Base-by-base conservation (phyloP, 345 rosid species). In the Eucalyptus decipiens region DNA sequence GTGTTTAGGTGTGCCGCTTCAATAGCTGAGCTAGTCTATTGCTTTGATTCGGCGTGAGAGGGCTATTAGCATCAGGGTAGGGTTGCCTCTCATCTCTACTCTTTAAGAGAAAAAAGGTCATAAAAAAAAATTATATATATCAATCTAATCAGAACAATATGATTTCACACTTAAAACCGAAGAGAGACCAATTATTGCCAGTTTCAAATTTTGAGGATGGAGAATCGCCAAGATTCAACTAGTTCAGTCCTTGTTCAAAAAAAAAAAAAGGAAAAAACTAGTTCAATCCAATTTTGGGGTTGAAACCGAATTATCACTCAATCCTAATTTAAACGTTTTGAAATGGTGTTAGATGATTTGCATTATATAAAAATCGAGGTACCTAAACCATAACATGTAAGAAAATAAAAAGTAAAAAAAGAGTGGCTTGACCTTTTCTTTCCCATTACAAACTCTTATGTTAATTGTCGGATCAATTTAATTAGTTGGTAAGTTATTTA, bases 401-500 rank as follows among this genome's bases (percentile, higher is more conserved):
- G 28, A 37, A 76, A 76, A 76, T 72, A 37, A 72, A 37, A 34
- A 19, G 45, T 34, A 0, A 3, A 45, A 49, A 47, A 85, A 47
- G 37, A 3, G 54, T 14, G 23, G 23, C 21, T 50, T 14, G 23
- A 85, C 87, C 37, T 47, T 85, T 2, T 28, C 34, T 37, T 4
- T 76, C 3, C 15, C 8, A 76, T 6, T 19, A 10, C 0, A 3
- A 17, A 11, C 28, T 37, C 15, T 10, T 37, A 37, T 3, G 8
- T 37, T 17, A 37, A 34, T 5, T 11, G 21, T 5, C 3, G 0
- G 0, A 19, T 45, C 4, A 37, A 72, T 21, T 19, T 76, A 37
- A 10, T 76, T 0, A 0, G 1, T 19, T 5, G 8, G 1, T 37
- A 76, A 76, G 5, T 76, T 76, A 1, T 72, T 12, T 23, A 72